phyloP scores from a whole-genome alignment of 2,329 filamentous ascomycete genomes.

The Fusarium fujikuroi region DNA sequence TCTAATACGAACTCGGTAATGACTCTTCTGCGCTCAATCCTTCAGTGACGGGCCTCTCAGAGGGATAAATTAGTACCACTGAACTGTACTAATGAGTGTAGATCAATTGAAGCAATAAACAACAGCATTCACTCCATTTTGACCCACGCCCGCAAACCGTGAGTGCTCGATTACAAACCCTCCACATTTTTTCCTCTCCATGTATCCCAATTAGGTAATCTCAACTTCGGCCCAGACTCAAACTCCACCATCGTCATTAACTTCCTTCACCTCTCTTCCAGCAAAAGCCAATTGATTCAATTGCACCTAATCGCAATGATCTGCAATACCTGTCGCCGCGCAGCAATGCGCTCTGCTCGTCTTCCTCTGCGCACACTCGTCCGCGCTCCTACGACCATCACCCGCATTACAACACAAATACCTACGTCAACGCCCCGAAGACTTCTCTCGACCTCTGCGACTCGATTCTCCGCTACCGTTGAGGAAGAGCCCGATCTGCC shows the following conservation, averaged over 20 bases:
- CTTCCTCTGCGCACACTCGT: conserved; percentile 19
- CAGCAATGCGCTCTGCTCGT: conserved; percentile 38
- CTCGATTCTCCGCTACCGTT: conserved; percentile 19
- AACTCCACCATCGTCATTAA: conserved; percentile 21
- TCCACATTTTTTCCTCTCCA: conserved; percentile 30
- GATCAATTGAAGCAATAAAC: background rate
- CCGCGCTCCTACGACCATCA: conserved; percentile 14
- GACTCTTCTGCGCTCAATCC: background rate
- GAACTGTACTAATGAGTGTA: background rate
- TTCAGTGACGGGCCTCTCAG: background rate
- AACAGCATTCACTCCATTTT: background rate
- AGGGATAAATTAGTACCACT: background rate
- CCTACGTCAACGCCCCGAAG: conserved; percentile 3
- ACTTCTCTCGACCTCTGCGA: conserved; percentile 17
- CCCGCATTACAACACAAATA: conserved; percentile 12
- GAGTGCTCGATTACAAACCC: conserved; percentile 38
- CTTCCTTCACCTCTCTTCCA: background rate
- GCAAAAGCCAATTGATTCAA: conserved; percentile 8
- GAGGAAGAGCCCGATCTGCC: conserved; percentile 35
- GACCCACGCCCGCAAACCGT: conserved; percentile 23
- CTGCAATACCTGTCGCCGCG: conserved; percentile 42
- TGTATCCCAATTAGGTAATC: conserved; percentile 24
- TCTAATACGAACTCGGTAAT: conserved; percentile 11
- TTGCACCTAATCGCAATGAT: conserved; percentile 29
- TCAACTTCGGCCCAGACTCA: background rate